Evolutionary conservation across 768 basidiomycete genomes (phyloP).

Genomic region (Pleurotus ostreatus): DNA sequence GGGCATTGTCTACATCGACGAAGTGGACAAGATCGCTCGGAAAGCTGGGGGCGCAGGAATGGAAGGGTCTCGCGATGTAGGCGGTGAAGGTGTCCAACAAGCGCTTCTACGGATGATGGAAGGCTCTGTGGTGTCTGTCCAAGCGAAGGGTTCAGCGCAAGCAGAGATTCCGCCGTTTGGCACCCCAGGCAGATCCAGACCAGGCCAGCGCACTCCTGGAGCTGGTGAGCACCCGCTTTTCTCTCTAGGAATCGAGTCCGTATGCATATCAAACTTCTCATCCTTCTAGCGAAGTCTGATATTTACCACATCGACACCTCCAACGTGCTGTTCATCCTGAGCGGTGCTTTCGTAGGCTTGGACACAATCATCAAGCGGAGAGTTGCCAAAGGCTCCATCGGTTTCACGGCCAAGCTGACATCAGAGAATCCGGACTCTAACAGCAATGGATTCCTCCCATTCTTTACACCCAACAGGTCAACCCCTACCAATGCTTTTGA

Average conservation of each 20-base stretch:
- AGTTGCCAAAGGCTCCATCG: constrained; percentile 90
- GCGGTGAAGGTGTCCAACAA: constrained; percentile 96
- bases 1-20: constrained; percentile 96
- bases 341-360: constrained; percentile 92
- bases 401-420: constrained; percentile 55
- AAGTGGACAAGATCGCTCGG: constrained; percentile 89
- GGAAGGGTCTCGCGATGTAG: constrained; percentile 81
- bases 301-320: constrained; percentile 79
- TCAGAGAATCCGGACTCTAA: constrained; percentile 30
- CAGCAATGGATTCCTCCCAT: constrained; percentile 40
- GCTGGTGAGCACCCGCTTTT: constrained; percentile 23
- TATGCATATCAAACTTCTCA: background rate
- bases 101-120: constrained; percentile 92
- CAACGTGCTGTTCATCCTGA: constrained; percentile 91
- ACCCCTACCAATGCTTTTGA: constrained; percentile 55
- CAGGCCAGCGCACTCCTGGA: constrained; percentile 44
- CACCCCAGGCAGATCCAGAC: constrained; percentile 43
- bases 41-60: constrained; percentile 49
- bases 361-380: constrained; percentile 78
- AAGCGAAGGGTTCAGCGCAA: constrained; percentile 57
- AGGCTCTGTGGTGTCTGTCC: constrained; percentile 80
- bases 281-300: constrained; percentile 50
- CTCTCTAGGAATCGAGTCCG: background rate
- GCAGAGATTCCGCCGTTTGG: constrained; percentile 40
- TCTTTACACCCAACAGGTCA: constrained; percentile 75